Conservation (phyloP, 2,329 filamentous ascomycete species). For the Chrysoporthe austroafricana region DNA sequence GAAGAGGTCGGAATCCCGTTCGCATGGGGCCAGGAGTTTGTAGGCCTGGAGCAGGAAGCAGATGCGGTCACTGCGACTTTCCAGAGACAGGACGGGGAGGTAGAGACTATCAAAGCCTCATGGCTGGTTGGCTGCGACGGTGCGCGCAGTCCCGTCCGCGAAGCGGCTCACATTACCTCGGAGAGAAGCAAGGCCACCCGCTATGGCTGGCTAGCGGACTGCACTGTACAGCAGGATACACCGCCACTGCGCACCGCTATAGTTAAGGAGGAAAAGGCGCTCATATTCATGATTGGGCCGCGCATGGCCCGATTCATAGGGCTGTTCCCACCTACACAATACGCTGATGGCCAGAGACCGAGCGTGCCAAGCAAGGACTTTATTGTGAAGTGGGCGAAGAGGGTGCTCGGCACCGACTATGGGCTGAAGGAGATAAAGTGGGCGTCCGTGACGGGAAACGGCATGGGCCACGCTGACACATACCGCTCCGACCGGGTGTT, state of each 20-base stretch:
- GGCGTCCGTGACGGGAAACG: constrained; percentile 18
- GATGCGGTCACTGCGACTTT: constrained; percentile 11
- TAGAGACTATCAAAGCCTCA: constrained; percentile 32
- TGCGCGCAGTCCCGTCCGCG: constrained; percentile 44
- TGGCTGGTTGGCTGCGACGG: constrained; percentile 51
- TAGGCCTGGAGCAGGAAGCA: neutral
- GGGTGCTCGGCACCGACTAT: constrained; percentile 8
- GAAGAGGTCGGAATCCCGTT: constrained; percentile 21
- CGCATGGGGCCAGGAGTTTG: constrained; percentile 16
- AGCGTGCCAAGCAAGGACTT: neutral
- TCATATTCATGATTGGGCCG: constrained; percentile 12
- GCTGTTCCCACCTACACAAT: neutral
- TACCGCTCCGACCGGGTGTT: constrained; percentile 55
- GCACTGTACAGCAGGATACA: constrained; percentile 35
- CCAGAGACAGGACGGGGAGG: neutral
- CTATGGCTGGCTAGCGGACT: constrained; percentile 40
- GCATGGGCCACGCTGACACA: constrained; percentile 40
- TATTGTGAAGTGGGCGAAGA: constrained; percentile 5
- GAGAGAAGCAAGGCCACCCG: constrained; percentile 42
- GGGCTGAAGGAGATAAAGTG: constrained; percentile 17
- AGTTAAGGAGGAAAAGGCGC: neutral
- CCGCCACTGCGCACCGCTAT: constrained; percentile 8
- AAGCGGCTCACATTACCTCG: constrained; percentile 42
- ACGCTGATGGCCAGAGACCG: neutral
- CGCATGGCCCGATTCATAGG: constrained; percentile 12